These are phyloP conservation scores for Pseudisothecium myosuroides DNA, from an alignment of 225 moss, liverwort and hornwort species.

Conservation along the genomic window DNA sequence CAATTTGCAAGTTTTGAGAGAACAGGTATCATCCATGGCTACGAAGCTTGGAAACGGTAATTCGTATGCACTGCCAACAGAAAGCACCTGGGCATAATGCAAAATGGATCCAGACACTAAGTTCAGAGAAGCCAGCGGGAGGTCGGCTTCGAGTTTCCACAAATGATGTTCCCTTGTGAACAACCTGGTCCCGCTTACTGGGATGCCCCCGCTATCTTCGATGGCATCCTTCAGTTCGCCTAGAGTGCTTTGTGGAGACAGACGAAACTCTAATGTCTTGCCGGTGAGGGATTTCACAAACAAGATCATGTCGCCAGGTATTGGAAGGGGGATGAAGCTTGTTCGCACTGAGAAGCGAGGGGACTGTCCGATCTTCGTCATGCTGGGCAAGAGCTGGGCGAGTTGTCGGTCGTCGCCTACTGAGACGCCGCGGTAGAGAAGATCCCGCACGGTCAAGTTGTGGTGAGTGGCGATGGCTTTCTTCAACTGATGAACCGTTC, in stretches of 20 bases:
- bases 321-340: too few species aligned
- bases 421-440: neutral
- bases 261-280: neutral
- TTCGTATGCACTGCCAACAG: neutral
- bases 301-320: neutral
- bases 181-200: neutral
- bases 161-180: rapidly evolving
- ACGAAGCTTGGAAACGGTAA: neutral
- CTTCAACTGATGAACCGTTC: neutral
- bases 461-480: neutral
- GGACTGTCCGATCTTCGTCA: neutral
- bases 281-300: rapidly evolving
- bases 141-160: neutral
- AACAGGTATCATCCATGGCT: neutral
- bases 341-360: neutral
- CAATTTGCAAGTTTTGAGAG: neutral
- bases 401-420: neutral
- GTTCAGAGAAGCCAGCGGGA: neutral
- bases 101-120: neutral
- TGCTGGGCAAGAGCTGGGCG: neutral
- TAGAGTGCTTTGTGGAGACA: neutral
- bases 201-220: rapidly evolving
- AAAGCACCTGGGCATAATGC: rapidly evolving
- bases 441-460: neutral
- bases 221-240: neutral